These are phyloP conservation scores for Logfia minima DNA, from an alignment of 129 eudicot species.

Conservation along the genomic window DNA sequence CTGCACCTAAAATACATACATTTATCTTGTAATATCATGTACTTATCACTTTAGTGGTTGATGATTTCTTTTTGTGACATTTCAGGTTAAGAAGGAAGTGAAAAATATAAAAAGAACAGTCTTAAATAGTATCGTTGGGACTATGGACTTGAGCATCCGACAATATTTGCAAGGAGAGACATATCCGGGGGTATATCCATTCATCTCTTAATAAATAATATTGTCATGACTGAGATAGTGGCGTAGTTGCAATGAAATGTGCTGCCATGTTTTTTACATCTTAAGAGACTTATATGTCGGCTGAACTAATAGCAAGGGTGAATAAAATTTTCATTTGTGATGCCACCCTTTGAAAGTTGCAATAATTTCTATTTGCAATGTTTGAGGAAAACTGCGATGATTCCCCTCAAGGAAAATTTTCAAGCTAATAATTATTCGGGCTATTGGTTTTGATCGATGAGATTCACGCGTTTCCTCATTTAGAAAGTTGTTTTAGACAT, in stretches of 20 bases:
- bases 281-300: background rate
- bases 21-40: conserved; percentile 1
- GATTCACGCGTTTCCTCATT: background rate
- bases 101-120: conserved; percentile 65
- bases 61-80: conserved; percentile 8
- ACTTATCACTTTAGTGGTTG: conserved; percentile 15
- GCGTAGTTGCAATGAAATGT: background rate
- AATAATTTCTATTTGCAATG: background rate
- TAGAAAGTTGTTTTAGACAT: background rate
- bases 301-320: conserved; percentile 10
- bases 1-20: background rate
- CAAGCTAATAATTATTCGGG: background rate
- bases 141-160: conserved; percentile 69
- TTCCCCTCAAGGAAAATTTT: background rate
- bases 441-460: background rate
- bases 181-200: conserved; percentile 65
- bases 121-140: conserved; percentile 71
- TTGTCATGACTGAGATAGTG: background rate
- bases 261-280: conserved; percentile 2
- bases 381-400: background rate
- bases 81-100: conserved; percentile 70
- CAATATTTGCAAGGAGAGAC: conserved; percentile 74
- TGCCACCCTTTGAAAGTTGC: background rate
- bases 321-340: conserved; percentile 13
- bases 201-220: background rate